Conservation (phyloP, 129 eudicot genomes). For the Tagetes erecta region DNA sequence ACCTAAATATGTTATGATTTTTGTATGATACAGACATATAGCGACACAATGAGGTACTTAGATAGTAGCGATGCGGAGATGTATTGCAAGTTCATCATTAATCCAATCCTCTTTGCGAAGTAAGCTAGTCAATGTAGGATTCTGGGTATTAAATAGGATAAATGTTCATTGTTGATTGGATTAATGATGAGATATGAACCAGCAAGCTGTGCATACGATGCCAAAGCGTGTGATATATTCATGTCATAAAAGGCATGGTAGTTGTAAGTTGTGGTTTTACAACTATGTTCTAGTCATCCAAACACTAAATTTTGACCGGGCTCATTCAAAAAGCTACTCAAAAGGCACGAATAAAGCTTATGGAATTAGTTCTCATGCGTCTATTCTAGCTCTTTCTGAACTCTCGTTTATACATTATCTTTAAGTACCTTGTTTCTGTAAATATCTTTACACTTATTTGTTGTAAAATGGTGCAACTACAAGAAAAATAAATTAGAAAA, state of each 20-base stretch:
- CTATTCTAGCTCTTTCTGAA: constrained; percentile 8
- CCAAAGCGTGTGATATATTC: not conserved
- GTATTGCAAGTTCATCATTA: constrained; percentile 18
- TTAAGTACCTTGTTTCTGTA: no score
- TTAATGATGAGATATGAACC: constrained; percentile 9
- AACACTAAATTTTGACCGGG: constrained; percentile 6
- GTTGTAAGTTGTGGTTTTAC: not conserved
- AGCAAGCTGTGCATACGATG: not conserved
- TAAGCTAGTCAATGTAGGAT: constrained; percentile 1
- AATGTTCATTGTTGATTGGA: constrained; percentile 1
- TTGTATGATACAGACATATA: not conserved
- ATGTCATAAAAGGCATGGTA: constrained; percentile 2
- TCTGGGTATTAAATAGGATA: not conserved
- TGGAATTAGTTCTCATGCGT: constrained; percentile 7
- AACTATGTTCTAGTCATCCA: not conserved
- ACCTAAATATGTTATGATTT: not conserved
- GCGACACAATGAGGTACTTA: not conserved
- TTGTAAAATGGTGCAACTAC: constrained; percentile 18
- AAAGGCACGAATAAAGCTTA: constrained; percentile 1
- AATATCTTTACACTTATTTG: not conserved
- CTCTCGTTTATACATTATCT: not conserved
- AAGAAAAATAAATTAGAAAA: not conserved
- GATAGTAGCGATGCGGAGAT: not conserved
- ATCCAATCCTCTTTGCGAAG: not conserved
- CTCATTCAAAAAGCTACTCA: not conserved